Base-by-base conservation (phyloP, 306 rosid genomes). In the Cucurbita ficifolia region DNA sequence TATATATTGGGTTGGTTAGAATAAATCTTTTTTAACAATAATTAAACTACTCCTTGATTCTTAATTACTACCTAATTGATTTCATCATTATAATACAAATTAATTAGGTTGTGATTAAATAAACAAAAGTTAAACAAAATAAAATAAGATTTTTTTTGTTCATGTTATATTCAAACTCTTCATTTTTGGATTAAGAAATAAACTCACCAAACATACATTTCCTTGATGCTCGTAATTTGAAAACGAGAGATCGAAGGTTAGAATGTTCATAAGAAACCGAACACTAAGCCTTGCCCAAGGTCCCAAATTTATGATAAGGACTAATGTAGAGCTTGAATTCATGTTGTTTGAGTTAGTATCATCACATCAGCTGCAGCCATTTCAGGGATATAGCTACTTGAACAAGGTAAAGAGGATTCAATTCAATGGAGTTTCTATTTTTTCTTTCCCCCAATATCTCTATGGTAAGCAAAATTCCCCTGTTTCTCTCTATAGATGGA, bases 21-120 rank as follows among this genome's bases (percentile, higher is more conserved):
- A 67, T 67, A 67, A 67, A 67, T 67, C 54, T 43, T 12, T 11
- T 67, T 1, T 67, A 43, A 43, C 72, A 43, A 67, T 42, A 39
- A 67, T 67, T 67, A 19, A 42, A 45, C 72, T 6, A 43, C 54
- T 42, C 39, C 10, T 39, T 22, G 19, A 67, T 67, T 45, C 72
- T 67, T 17, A 67, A 67, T 43, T 45, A 65, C 72, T 24, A 67
- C 72, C 72, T 67, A 67, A 67, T 43, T 49, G 54, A 67, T 67
- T 39, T 51, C 17, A 35, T 67, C 54, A 12, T 67, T 63, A 63
- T 63, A 63, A 63, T 45, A 67, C 24, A 22, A 22, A 22, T 22
- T 0, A 29, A 29, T 29, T 29, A 29, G 33, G 33, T 3, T 29
- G 33, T 29, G 33, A 40, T 40, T 40, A 6, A 6, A 40, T 6